Evolutionary conservation across 495 filamentous ascomycete genomes (phyloP).

Genomic region (Copromyces sp.): DNA sequence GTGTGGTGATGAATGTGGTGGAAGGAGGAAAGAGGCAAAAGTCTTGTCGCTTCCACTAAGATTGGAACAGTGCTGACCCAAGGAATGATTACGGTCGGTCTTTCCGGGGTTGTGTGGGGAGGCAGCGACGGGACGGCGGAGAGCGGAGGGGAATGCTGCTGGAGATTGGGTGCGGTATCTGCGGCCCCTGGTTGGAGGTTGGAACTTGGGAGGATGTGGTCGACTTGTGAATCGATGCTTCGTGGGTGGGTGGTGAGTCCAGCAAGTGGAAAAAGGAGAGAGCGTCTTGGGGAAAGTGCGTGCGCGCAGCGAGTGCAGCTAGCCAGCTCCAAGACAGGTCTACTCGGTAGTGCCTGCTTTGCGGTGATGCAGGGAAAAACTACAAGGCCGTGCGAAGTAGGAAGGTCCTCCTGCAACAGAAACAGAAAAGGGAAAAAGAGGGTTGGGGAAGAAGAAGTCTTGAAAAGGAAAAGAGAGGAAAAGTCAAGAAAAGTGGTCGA

Average conservation of each 20-base stretch:
- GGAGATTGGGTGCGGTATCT: neutral
- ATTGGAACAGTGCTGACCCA: neutral
- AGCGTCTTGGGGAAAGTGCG: neutral
- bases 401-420: slow-evolving; percentile 19
- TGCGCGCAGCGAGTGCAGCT: neutral
- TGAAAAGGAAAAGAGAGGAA: slow-evolving; percentile 18
- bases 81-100: neutral
- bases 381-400: neutral
- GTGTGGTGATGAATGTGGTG: neutral
- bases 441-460: slow-evolving; percentile 21
- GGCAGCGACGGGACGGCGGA: neutral
- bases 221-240: slow-evolving; percentile 1
- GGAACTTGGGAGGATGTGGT: neutral
- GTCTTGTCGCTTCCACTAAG: neutral
- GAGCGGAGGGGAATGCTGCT: neutral
- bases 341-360: neutral
- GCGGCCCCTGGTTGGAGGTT: neutral
- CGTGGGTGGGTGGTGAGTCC: neutral
- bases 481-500: neutral
- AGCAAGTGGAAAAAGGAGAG: neutral
- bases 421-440: slow-evolving; percentile 22
- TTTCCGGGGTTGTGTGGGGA: neutral
- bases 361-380: slow-evolving; percentile 14
- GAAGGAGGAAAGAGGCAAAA: neutral
- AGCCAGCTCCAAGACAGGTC: neutral